A percentile compares a stretch with the other conserved stretches of the same genome.
Evolutionary conservation across 345 rosid species (phyloP).

Genomic region (Eucalyptus polyanthemos): DNA sequence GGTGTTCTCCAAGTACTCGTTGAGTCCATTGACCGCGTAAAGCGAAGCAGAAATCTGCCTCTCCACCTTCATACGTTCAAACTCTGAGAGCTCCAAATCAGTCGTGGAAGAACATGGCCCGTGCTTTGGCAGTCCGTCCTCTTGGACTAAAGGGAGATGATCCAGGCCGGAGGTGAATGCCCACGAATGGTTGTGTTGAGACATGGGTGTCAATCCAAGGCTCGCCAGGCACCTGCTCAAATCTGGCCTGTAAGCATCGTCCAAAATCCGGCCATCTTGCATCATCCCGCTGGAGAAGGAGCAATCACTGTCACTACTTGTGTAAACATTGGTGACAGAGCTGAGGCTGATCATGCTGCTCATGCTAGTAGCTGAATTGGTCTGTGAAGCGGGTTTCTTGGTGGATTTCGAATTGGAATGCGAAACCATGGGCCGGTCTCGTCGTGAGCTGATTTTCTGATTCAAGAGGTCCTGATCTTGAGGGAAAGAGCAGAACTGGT

Average conservation of each 20-base stretch:
- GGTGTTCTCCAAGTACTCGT: slow-evolving; percentile 23
- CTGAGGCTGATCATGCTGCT: background rate
- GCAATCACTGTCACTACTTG: background rate
- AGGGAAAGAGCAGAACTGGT: slow-evolving; percentile 48
- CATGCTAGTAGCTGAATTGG: slow-evolving; percentile 1
- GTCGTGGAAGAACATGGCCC: background rate
- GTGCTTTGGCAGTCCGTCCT: slow-evolving; percentile 5
- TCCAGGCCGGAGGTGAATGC: slow-evolving; percentile 18
- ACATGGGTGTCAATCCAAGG: background rate
- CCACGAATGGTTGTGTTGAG: slow-evolving; percentile 30
- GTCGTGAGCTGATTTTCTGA: slow-evolving; percentile 44
- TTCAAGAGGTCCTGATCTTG: slow-evolving; percentile 70
- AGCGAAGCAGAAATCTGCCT: slow-evolving; percentile 65
- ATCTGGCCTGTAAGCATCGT: slow-evolving; percentile 48
- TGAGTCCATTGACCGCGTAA: slow-evolving; percentile 50
- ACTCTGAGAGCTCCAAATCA: slow-evolving; percentile 13
- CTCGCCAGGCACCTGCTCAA: slow-evolving; percentile 15
- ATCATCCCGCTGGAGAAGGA: background rate
- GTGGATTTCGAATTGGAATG: background rate
- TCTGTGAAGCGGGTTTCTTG: background rate
- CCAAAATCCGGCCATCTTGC: slow-evolving; percentile 8
- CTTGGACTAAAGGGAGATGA: slow-evolving; percentile 21
- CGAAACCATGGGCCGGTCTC: background rate
- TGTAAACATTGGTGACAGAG: background rate
- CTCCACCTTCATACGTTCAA: slow-evolving; percentile 36